Conservation (phyloP, 1,284 basidiomycete species). For the Schizophyllum commune region DNA sequence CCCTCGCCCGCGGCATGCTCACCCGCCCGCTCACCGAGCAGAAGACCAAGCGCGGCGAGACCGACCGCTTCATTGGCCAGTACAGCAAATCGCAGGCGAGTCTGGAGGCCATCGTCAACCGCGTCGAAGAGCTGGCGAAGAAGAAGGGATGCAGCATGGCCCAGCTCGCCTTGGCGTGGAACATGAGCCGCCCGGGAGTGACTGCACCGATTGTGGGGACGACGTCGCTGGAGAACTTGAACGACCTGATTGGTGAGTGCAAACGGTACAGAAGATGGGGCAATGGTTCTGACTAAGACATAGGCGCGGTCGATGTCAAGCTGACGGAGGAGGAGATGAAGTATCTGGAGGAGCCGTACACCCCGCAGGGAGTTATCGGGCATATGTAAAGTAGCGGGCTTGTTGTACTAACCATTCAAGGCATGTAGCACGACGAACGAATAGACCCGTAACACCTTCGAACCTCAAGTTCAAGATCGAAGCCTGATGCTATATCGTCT, state of each 20-base stretch:
- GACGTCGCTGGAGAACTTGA: slow-evolving; percentile 43
- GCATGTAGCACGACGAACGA: not conserved
- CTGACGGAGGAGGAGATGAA: slow-evolving; percentile 47
- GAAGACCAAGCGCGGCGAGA: slow-evolving; percentile 24
- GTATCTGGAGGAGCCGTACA: slow-evolving; percentile 40
- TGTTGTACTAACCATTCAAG: not conserved
- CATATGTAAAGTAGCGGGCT: slow-evolving; percentile 10
- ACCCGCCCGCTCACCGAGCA: slow-evolving; percentile 27
- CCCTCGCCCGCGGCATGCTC: slow-evolving; percentile 41
- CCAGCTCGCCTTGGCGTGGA: slow-evolving; percentile 54
- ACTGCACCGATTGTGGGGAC: slow-evolving; percentile 52
- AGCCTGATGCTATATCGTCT: not conserved
- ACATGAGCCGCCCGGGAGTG: slow-evolving; percentile 34
- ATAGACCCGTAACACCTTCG: too few species aligned
- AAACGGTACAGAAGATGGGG: not conserved
- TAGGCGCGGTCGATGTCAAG: slow-evolving; percentile 26
- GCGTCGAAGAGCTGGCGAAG: slow-evolving; percentile 46
- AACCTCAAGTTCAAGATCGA: too few species aligned
- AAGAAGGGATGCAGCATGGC: slow-evolving; percentile 46
- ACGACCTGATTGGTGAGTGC: slow-evolving; percentile 38
- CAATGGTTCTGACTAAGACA: not conserved
- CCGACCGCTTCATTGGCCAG: not conserved
- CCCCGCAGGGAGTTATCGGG: slow-evolving; percentile 28
- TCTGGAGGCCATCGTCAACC: not conserved
- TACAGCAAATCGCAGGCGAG: not conserved